Percentiles rank a stretch among this genome's conserved stretches.
These are phyloP conservation scores for Cyclospora cayetanensis DNA, from an alignment of 169 alveolate species.

Conservation along the genomic window DNA sequence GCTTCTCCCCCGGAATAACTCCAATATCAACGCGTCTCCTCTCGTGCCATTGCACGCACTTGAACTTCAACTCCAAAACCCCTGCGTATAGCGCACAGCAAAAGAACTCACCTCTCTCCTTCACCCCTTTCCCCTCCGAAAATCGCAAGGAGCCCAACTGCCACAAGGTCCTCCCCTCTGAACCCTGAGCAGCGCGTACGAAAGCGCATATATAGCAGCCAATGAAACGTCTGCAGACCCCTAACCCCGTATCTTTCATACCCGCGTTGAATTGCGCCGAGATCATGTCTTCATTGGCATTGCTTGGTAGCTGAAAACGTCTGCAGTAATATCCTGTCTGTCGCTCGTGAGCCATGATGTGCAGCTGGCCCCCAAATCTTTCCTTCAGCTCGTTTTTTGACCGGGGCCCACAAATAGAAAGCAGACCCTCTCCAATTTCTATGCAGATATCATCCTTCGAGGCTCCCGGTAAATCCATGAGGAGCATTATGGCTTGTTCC, in stretches of 20 bases:
- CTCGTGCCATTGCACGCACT: constrained; percentile 55
- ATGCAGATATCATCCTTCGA: constrained; percentile 34
- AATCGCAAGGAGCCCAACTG: too few relatives aligned
- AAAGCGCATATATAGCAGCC: too few relatives aligned
- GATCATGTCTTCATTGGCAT: constrained; percentile 35
- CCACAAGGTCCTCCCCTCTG: too few relatives aligned
- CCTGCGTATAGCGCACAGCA: constrained; percentile 25
- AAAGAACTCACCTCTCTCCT: too few relatives aligned
- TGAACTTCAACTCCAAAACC: constrained; percentile 28
- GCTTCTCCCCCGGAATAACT: neutral
- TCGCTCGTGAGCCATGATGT: constrained; percentile 26
- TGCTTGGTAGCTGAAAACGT: constrained; percentile 13
- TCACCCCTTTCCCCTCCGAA: too few relatives aligned
- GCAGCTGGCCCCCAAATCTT: constrained; percentile 13
- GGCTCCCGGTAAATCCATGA: constrained; percentile 55
- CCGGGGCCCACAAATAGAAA: constrained; percentile 46
- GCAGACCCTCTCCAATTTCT: constrained; percentile 45
- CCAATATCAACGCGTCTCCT: constrained; percentile 30
- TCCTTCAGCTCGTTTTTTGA: constrained; percentile 38
- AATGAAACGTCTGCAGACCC: too few relatives aligned
- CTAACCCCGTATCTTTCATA: too few relatives aligned
- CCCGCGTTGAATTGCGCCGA: neutral
- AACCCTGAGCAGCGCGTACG: too few relatives aligned
- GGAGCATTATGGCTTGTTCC: neutral
- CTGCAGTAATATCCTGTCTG: constrained; percentile 39